Evolutionary conservation across 306 rosid genomes (phyloP).

Genomic region (Cicer chorassanicum): DNA sequence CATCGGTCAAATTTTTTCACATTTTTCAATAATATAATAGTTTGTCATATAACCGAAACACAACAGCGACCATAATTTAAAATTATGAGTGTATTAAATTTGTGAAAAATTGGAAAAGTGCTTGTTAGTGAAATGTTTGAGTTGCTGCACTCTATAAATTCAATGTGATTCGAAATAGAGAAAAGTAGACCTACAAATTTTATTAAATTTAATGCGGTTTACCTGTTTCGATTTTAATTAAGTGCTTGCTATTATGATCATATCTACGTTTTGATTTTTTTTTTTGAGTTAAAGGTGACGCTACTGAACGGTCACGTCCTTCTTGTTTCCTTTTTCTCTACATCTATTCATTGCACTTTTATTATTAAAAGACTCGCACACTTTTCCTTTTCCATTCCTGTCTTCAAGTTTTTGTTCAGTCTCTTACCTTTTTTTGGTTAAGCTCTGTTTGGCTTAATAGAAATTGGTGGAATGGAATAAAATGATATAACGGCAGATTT

Average conservation of each 20-base stretch:
- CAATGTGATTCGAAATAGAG: neutral
- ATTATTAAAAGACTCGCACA: slow-evolving; percentile 37
- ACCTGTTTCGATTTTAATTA: slow-evolving; percentile 2
- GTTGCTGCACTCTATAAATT: neutral
- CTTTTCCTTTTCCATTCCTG: slow-evolving; percentile 34
- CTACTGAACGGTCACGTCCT: slow-evolving; percentile 31
- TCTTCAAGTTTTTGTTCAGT: neutral
- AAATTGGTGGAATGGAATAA: too few species aligned
- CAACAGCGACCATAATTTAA: too few species aligned
- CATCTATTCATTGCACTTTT: slow-evolving; percentile 36
- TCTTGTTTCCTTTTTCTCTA: slow-evolving; percentile 32
- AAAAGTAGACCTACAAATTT: neutral
- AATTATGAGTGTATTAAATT: too few species aligned
- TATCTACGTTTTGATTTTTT: neutral
- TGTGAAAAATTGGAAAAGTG: too few species aligned
- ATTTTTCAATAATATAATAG: too few species aligned
- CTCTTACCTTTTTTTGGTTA: too few species aligned
- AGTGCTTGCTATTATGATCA: neutral
- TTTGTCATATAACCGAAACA: too few species aligned
- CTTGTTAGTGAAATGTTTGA: too few species aligned
- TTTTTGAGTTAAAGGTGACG: slow-evolving; percentile 30
- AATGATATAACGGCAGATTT: too few species aligned
- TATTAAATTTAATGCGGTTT: neutral
- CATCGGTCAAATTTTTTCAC: too few species aligned
- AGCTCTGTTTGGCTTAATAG: too few species aligned